Conservation (phyloP, 306 rosid species). For the Cucurbita maxima region DNA sequence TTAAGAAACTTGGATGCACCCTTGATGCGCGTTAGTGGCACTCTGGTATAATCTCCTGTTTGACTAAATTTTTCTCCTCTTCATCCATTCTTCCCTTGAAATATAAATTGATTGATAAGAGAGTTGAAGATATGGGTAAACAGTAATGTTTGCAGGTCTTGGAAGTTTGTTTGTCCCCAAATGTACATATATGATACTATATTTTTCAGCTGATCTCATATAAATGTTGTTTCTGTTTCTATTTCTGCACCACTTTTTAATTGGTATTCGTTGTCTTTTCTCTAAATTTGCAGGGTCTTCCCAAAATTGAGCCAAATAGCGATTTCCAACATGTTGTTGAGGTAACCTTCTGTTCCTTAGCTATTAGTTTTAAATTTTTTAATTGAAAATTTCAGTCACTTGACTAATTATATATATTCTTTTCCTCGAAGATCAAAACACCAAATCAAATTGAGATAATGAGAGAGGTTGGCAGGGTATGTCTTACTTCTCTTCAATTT, state of each 20-base stretch:
- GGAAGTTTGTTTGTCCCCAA: neutral
- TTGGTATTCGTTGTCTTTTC: constrained; percentile 6
- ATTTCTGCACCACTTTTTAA: neutral
- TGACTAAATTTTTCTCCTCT: neutral
- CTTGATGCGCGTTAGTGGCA: neutral
- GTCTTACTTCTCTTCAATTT: constrained; percentile 4
- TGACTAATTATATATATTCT: neutral
- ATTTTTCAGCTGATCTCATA: neutral
- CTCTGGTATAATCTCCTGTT: neutral
- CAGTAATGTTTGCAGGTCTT: neutral
- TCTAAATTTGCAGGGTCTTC: constrained; percentile 45
- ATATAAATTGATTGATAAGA: neutral
- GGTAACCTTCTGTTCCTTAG: constrained; percentile 26
- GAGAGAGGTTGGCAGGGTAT: constrained; percentile 73
- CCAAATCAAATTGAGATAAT: constrained; percentile 56
- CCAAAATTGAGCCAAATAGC: constrained; percentile 72
- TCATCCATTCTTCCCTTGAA: neutral
- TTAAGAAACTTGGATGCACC: too few relatives aligned
- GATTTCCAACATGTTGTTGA: constrained; percentile 64
- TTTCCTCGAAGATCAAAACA: constrained; percentile 55
- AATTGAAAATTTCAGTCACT: neutral
- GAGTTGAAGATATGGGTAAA: neutral
- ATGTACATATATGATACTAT: neutral
- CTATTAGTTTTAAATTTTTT: neutral
- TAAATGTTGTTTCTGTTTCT: neutral